Conservation (phyloP, 345 rosid species). For the Eucalyptus decipiens region DNA sequence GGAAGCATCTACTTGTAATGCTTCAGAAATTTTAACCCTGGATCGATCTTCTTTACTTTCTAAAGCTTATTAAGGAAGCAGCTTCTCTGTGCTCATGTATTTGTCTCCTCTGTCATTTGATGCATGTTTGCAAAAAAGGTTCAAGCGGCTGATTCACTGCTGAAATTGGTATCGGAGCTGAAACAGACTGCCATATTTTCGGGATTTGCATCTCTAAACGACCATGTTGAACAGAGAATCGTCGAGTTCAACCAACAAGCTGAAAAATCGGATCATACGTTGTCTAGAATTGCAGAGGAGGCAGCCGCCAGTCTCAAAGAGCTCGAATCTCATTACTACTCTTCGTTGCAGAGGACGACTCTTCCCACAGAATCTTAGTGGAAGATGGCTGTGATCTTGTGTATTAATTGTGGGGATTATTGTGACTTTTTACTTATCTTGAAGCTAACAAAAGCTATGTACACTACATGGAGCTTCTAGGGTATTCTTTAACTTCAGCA, state of each 20-base stretch:
- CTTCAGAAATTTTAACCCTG: background rate
- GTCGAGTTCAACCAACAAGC: slow-evolving; percentile 55
- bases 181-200: slow-evolving; percentile 89
- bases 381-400: background rate
- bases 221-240: slow-evolving; percentile 75
- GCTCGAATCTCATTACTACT: slow-evolving; percentile 74
- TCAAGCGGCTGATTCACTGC: slow-evolving; percentile 84
- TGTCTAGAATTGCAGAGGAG: slow-evolving; percentile 69
- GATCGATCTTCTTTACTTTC: background rate
- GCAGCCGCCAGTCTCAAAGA: slow-evolving; percentile 86
- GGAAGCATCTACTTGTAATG: background rate
- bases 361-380: background rate
- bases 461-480: background rate
- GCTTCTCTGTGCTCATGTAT: background rate
- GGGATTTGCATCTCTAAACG: slow-evolving; percentile 88
- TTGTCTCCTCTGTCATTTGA: background rate
- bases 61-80: background rate
- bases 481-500: background rate
- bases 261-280: slow-evolving; percentile 46
- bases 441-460: background rate
- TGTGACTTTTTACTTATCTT: background rate
- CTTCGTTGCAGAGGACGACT: slow-evolving; percentile 49
- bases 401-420: background rate
- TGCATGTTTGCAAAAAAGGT: slow-evolving; percentile 20
- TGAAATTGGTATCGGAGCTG: slow-evolving; percentile 77